Percentiles rank a stretch among this genome's conserved stretches.
Conservation (phyloP, 495 filamentous ascomycete species). For the Neurospora sp. region DNA sequence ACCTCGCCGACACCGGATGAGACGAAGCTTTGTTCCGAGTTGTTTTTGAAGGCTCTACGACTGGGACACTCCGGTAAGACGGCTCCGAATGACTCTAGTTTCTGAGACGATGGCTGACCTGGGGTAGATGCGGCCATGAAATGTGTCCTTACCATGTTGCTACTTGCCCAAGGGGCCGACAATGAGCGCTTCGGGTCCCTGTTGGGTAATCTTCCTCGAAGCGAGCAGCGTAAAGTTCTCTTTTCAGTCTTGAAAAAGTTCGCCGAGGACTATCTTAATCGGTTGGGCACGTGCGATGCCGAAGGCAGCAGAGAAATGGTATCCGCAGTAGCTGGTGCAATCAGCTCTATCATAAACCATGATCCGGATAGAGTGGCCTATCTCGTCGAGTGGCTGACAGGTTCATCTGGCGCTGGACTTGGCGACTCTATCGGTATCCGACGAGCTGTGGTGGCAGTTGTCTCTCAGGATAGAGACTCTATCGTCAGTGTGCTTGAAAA, state of each 20-base stretch:
- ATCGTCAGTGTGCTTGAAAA: conserved; percentile 54
- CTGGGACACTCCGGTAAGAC: conserved; percentile 63
- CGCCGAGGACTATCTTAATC: conserved; percentile 42
- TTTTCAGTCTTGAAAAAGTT: conserved; percentile 49
- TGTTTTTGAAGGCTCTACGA: conserved; percentile 56
- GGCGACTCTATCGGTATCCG: conserved; percentile 52
- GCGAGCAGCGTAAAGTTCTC: conserved; percentile 50
- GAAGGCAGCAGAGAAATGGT: conserved; percentile 27
- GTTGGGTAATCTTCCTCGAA: conserved; percentile 37
- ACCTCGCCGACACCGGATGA: conserved; percentile 29
- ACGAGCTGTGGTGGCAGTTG: conserved; percentile 53
- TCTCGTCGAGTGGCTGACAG: conserved; percentile 59
- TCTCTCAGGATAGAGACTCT: conserved; percentile 42
- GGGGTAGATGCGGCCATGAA: conserved; percentile 45
- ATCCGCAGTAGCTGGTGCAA: conserved; percentile 36
- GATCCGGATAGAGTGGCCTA: conserved; percentile 34
- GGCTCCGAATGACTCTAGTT: conserved; percentile 8
- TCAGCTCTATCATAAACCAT: conserved; percentile 28
- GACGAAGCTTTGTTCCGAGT: conserved; percentile 43
- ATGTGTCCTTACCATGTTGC: conserved; percentile 34
- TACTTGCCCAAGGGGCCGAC: conserved; percentile 29
- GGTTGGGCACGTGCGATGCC: conserved; percentile 17
- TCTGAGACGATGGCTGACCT: conserved; percentile 5
- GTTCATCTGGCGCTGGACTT: conserved; percentile 52
- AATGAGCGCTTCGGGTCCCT: conserved; percentile 29